A percentile compares a stretch with the other conserved stretches of the same genome.
phyloP scores from a whole-genome alignment of 257 asterid species.

The Hygrophila difformis region DNA sequence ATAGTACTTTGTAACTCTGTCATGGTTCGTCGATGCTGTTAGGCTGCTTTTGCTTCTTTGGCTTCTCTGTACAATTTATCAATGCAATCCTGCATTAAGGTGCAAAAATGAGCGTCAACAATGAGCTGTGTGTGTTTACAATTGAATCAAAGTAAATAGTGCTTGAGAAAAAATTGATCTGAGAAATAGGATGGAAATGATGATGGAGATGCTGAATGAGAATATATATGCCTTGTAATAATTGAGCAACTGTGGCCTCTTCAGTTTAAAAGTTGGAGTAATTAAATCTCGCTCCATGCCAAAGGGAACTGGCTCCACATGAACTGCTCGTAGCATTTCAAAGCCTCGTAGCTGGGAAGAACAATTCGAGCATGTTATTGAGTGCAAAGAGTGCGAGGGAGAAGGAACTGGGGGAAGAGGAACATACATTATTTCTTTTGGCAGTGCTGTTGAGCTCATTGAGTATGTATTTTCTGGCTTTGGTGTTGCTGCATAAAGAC shows the following conservation, averaged over 20 bases:
- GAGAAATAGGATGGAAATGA: neutral
- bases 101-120: neutral
- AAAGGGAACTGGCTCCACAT: constrained; percentile 68
- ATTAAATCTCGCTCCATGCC: constrained; percentile 70
- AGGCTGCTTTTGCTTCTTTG: constrained; percentile 34
- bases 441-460: constrained; percentile 78
- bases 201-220: neutral
- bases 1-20: too few relatives aligned
- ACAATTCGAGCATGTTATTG: neutral
- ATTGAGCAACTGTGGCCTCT: constrained; percentile 74
- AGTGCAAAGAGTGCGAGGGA: constrained; percentile 3
- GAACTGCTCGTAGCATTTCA: constrained; percentile 66
- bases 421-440: constrained; percentile 47
- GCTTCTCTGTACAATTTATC: constrained; percentile 67
- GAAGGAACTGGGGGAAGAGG: neutral
- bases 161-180: neutral
- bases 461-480: constrained; percentile 53
- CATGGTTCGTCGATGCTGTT: too few relatives aligned
- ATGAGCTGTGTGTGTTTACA: neutral
- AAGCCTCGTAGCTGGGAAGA: constrained; percentile 70
- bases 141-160: neutral
- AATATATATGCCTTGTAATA: constrained; percentile 50
- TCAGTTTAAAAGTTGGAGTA: constrained; percentile 89
- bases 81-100: constrained; percentile 48
- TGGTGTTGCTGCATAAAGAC: constrained; percentile 41